phyloP scores from a whole-genome alignment of 352 stramenopile genomes.

The Pythium brachiatum region DNA sequence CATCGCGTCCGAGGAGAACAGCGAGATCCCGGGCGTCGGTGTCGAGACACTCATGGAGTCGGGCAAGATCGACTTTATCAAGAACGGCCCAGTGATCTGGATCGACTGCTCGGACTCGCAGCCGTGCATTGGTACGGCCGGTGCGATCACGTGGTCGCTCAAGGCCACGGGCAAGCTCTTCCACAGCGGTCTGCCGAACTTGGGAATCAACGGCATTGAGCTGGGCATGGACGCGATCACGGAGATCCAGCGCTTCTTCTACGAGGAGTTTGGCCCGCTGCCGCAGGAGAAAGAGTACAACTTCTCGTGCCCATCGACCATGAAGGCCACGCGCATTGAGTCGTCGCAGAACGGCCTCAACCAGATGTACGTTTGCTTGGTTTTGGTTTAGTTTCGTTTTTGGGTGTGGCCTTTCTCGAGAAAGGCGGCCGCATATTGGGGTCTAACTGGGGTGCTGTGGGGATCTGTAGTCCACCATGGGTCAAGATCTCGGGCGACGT shows the following conservation, averaged over 20 bases:
- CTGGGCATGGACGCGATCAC: constrained; percentile 82
- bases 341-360: constrained; percentile 78
- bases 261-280: constrained; percentile 83
- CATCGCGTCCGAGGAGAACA: constrained; percentile 89
- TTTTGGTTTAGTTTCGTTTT: no score
- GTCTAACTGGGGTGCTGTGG: neutral
- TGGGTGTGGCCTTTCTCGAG: no score
- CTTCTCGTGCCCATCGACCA: constrained; percentile 85
- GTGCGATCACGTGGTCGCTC: constrained; percentile 85
- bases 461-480: constrained; percentile 71
- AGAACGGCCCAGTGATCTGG: constrained; percentile 92
- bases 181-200: constrained; percentile 87
- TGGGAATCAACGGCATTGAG: constrained; percentile 90
- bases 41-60: constrained; percentile 88
- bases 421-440: neutral
- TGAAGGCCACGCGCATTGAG: constrained; percentile 87
- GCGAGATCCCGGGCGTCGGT: constrained; percentile 79
- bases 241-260: constrained; percentile 89
- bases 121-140: constrained; percentile 90
- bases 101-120: constrained; percentile 91
- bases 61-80: constrained; percentile 90
- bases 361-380: constrained; percentile 83
- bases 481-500: constrained; percentile 90
- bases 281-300: constrained; percentile 88
- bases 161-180: constrained; percentile 92